Conservation (phyloP, 129 eudicot species). For the Silybum marianum region DNA sequence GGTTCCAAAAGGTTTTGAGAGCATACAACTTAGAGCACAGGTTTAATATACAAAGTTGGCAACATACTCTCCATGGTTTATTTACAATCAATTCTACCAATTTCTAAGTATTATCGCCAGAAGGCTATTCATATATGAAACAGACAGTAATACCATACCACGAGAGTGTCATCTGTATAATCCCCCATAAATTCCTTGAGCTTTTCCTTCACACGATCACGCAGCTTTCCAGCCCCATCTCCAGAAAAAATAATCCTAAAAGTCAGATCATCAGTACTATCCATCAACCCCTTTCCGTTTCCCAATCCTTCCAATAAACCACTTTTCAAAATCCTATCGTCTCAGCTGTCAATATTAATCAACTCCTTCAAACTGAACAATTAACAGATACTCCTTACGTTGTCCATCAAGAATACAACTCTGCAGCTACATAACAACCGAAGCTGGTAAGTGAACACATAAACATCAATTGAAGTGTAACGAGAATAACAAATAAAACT, state of each 20-base stretch:
- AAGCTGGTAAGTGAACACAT: not conserved
- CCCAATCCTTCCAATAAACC: not conserved
- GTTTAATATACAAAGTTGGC: slow-evolving; percentile 2
- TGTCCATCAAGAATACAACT: slow-evolving; percentile 18
- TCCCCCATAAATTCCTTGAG: slow-evolving; percentile 92
- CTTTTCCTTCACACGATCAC: slow-evolving; percentile 60
- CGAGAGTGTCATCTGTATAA: slow-evolving; percentile 91
- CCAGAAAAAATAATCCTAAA: slow-evolving; percentile 57
- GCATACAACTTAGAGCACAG: slow-evolving; percentile 1
- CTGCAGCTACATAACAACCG: slow-evolving; percentile 12
- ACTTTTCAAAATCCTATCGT: slow-evolving; percentile 11
- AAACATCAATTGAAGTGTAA: not conserved
- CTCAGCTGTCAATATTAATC: not conserved
- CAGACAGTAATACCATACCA: slow-evolving; percentile 28
- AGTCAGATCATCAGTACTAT: slow-evolving; percentile 54
- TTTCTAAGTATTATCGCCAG: not conserved
- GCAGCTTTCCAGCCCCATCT: slow-evolving; percentile 72
- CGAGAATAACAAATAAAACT: not conserved
- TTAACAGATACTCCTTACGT: slow-evolving; percentile 14
- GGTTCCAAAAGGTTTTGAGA: not conserved
- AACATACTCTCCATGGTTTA: not conserved
- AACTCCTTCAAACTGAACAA: slow-evolving; percentile 28
- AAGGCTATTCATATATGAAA: slow-evolving; percentile 6
- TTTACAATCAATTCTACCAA: slow-evolving; percentile 24
- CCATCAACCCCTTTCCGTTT: slow-evolving; percentile 30